These are phyloP conservation scores for Solioccasus polychromus DNA, from an alignment of 768 basidiomycete species.

Conservation along the genomic window DNA sequence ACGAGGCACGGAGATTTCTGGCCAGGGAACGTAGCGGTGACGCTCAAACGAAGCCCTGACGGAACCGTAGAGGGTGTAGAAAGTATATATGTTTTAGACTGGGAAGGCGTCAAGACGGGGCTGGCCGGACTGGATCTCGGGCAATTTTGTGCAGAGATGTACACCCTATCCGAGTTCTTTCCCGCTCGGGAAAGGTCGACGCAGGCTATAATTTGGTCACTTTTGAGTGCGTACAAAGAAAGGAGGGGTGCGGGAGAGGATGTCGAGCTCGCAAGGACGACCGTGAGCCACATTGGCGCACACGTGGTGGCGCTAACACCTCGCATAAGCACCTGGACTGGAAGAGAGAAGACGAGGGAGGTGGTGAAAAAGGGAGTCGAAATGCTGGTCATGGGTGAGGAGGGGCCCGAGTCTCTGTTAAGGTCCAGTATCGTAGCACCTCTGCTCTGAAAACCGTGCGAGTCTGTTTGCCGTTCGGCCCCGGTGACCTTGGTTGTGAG, in stretches of 20 bases:
- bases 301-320: constrained; percentile 55
- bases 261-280: constrained; percentile 31
- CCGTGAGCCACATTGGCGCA: constrained; percentile 49
- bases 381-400: constrained; percentile 36
- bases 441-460: constrained; percentile 20
- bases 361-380: constrained; percentile 51
- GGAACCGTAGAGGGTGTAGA: constrained; percentile 31
- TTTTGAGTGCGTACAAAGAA: constrained; percentile 45
- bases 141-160: constrained; percentile 62
- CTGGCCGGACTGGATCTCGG: constrained; percentile 57
- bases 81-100: constrained; percentile 54
- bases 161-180: constrained; percentile 47
- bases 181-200: constrained; percentile 38
- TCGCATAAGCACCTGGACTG: constrained; percentile 46
- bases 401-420: constrained; percentile 26
- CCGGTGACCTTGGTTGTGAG: background rate
- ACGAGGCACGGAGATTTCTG: constrained; percentile 61
- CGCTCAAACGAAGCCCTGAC: constrained; percentile 26
- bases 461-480: too few species aligned
- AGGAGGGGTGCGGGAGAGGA: constrained; percentile 16
- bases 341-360: constrained; percentile 43
- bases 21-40: constrained; percentile 66
- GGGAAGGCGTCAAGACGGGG: constrained; percentile 63
- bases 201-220: constrained; percentile 37
- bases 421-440: constrained; percentile 30